Evolutionary conservation across 2,329 filamentous ascomycete genomes (phyloP).

Genomic region (Fusarium setosum): DNA sequence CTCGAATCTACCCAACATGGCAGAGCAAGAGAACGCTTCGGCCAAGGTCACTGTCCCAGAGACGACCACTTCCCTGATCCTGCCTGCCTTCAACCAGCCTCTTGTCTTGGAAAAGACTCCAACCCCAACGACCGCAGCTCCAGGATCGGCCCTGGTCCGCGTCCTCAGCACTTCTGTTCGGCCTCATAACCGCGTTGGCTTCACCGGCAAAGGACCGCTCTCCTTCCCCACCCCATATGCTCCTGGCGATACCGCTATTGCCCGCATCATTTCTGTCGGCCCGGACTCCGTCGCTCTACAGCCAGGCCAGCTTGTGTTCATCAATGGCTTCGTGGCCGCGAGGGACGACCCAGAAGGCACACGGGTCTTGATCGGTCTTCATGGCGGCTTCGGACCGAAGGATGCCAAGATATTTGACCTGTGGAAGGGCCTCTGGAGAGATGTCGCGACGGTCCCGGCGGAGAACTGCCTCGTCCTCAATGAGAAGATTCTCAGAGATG

Average conservation of each 20-base stretch:
- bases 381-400: constrained; percentile 6
- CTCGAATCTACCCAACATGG: constrained; percentile 5
- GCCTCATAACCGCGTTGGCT: constrained; percentile 20
- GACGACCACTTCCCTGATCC: constrained; percentile 8
- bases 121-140: not conserved
- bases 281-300: constrained; percentile 13
- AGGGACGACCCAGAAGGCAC: constrained; percentile 22
- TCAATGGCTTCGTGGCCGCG: constrained; percentile 19
- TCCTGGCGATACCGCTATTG: constrained; percentile 8
- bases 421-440: constrained; percentile 29
- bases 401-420: constrained; percentile 19
- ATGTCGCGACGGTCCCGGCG: not conserved
- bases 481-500: constrained; percentile 1
- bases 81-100: constrained; percentile 21
- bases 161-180: constrained; percentile 23
- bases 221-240: constrained; percentile 7
- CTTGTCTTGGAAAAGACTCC: constrained; percentile 8
- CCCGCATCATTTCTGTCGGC: constrained; percentile 19
- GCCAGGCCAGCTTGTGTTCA: constrained; percentile 24
- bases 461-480: constrained; percentile 25
- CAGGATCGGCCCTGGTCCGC: constrained; percentile 24
- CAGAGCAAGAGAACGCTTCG: not conserved
- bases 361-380: constrained; percentile 15
- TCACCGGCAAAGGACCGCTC: constrained; percentile 19
- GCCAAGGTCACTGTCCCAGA: not conserved